Base-by-base conservation (phyloP, 1,139 yeast genomes). In the Candida sp. region DNA sequence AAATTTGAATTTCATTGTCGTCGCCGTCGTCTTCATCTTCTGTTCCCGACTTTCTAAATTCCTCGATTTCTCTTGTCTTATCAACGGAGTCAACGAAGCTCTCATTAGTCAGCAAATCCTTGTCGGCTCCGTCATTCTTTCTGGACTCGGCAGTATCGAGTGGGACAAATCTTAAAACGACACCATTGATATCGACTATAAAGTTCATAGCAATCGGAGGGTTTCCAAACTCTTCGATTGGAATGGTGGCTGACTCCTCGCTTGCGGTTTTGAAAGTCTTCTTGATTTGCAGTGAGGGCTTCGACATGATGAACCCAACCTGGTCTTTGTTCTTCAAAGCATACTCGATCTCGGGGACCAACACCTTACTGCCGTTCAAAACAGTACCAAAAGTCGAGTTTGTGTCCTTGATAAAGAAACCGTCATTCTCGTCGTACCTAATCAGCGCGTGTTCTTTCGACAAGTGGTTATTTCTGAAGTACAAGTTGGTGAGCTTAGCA, bases 331-430 rank as follows among this genome's bases (percentile, higher is more conserved):
- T 49, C 7, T 43, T 34, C 32, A 75, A 55, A 22, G 51, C 49
- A 42, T 59, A 50, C 59, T 63, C 59, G 12, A 48, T 47, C 9
- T 57, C 58, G 0, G 72, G 68, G 5, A 59, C 56, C 41, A 63
- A 66, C 22, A 56, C 56, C 8, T 44, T 28, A 5, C 61, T 48
- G 25, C 63, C 61, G 53, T 74, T 71, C 45, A 73, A 50, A 17
- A 73, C 57, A 5, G 81, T 76, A 0, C 81, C 81, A 60, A 75
- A 77, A 31, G 77, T 74, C 5, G 79, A 74, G 9, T 56, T 57
- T 11, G 55, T 54, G 54, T 77, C 81, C 49, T 58, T 60, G 40
- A 77, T 50, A 38, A 45, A 60, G 48, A 75, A 63, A 8, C 44
- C 44, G n/a, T 62, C 63, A 31, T 61, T 55, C 11, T 42, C 32